Evolutionary conservation across 83 land plant genomes (phyloP).

Genomic region (Larix sibirica): DNA sequence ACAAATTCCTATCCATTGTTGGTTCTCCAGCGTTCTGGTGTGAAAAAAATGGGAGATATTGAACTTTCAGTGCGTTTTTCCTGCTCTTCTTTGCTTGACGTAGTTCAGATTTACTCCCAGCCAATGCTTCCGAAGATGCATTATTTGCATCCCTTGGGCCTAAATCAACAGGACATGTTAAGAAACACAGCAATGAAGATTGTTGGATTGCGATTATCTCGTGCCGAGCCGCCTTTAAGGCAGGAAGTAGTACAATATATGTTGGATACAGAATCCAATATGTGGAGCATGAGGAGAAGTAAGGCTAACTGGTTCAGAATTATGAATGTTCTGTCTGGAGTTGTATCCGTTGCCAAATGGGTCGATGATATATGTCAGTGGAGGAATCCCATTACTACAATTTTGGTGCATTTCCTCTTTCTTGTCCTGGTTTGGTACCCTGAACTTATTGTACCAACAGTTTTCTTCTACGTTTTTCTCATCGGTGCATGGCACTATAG

Average conservation of each 20-base stretch:
- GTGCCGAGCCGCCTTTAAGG: constrained; percentile 86
- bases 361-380: constrained; percentile 71
- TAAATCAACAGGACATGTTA: constrained; percentile 70
- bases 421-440: constrained; percentile 74
- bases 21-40: constrained; percentile 63
- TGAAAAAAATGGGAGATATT: constrained; percentile 87
- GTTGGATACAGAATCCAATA: constrained; percentile 78
- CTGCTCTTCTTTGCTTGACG: constrained; percentile 60
- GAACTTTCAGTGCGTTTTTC: constrained; percentile 80
- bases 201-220: constrained; percentile 72
- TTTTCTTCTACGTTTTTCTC: constrained; percentile 75
- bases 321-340: constrained; percentile 46
- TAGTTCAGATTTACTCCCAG: constrained; percentile 59
- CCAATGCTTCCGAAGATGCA: constrained; percentile 92
- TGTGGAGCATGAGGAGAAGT: constrained; percentile 90
- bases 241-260: constrained; percentile 88
- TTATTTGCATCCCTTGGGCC: constrained; percentile 71
- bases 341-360: constrained; percentile 62
- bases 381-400: constrained; percentile 75
- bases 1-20: constrained; percentile 61
- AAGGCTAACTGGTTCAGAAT: constrained; percentile 88
- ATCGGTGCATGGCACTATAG: constrained; percentile 71
- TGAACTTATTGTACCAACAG: constrained; percentile 71
- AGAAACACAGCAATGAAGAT: constrained; percentile 81
- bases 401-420: constrained; percentile 63